These are phyloP conservation scores for Euphorbia corollata DNA, from an alignment of 441 rosid genomes.

Conservation along the genomic window DNA sequence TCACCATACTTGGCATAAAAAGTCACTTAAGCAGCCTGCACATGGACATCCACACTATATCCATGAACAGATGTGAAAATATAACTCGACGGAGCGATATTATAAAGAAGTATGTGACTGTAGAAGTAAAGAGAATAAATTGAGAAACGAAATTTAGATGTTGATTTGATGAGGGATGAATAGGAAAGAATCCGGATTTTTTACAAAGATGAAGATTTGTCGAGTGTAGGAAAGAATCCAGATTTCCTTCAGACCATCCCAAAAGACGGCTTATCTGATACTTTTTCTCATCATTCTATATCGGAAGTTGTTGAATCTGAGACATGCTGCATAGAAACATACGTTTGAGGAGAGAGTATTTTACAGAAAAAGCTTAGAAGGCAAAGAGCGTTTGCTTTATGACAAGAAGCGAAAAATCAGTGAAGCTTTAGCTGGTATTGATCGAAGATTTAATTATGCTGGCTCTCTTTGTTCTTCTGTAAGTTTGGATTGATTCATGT, in stretches of 20 bases:
- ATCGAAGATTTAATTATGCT: conserved; percentile 20
- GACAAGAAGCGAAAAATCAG: conserved; percentile 79
- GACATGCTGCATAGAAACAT: conserved; percentile 63
- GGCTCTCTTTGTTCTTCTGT: background rate
- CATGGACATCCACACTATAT: conserved; percentile 50
- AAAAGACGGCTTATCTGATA: background rate
- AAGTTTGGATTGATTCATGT: background rate
- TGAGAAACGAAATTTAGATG: conserved; percentile 42
- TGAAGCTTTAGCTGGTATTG: conserved; percentile 52
- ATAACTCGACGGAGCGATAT: conserved; percentile 46
- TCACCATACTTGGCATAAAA: conserved; percentile 46
- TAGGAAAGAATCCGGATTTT: conserved; percentile 63
- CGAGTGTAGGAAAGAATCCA: too few species aligned
- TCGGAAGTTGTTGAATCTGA: background rate
- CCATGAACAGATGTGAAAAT: conserved; percentile 53
- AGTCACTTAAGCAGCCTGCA: conserved; percentile 57
- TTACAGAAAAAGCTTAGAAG: conserved; percentile 87
- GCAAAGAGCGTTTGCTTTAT: conserved; percentile 62
- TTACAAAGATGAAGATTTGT: conserved; percentile 42
- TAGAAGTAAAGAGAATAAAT: conserved; percentile 44
- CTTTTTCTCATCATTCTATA: background rate
- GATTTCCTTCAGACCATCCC: background rate
- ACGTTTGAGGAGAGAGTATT: conserved; percentile 62
- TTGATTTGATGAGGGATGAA: conserved; percentile 55
- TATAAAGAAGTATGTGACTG: conserved; percentile 38